A percentile compares a stretch with the other conserved stretches of the same genome.
Conservation (phyloP, 2,329 filamentous ascomycete genomes). For the Trichoderma sp. region DNA sequence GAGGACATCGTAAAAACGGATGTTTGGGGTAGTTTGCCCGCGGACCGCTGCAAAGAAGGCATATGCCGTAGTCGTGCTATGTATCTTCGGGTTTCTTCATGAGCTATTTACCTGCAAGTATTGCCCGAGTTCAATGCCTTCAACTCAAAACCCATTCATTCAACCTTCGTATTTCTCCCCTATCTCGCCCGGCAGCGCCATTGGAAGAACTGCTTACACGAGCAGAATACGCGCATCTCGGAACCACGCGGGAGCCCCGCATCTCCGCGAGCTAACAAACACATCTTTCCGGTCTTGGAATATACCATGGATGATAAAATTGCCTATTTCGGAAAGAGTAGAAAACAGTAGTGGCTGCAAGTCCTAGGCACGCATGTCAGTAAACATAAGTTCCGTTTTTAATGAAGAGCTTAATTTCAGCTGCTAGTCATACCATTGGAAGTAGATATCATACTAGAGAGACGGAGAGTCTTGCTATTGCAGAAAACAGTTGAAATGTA, state of each 20-base stretch:
- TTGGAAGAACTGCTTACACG: not conserved
- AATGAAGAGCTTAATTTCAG: not conserved
- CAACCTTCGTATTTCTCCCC: not conserved
- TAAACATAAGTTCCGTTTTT: not conserved
- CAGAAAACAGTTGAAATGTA: not conserved
- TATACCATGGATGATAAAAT: not conserved
- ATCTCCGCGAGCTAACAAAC: not conserved
- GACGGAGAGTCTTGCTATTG: not conserved
- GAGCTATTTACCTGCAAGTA: not conserved
- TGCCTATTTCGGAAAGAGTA: not conserved
- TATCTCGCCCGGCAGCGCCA: not conserved
- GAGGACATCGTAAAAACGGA: not conserved
- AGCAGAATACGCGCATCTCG: not conserved
- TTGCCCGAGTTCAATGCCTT: not conserved
- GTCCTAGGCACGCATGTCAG: not conserved
- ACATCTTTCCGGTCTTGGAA: not conserved
- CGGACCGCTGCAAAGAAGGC: too few species aligned
- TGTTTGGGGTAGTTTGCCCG: too few species aligned
- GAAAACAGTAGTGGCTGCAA: not conserved
- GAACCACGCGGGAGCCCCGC: not conserved
- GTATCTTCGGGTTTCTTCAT: not conserved
- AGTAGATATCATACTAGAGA: not conserved
- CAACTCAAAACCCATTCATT: not conserved
- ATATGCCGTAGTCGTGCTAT: too few species aligned
- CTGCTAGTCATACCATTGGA: not conserved